Evolutionary conservation across 2,329 filamentous ascomycete genomes (phyloP).

Genomic region (Cladophialophora chaetospira): DNA sequence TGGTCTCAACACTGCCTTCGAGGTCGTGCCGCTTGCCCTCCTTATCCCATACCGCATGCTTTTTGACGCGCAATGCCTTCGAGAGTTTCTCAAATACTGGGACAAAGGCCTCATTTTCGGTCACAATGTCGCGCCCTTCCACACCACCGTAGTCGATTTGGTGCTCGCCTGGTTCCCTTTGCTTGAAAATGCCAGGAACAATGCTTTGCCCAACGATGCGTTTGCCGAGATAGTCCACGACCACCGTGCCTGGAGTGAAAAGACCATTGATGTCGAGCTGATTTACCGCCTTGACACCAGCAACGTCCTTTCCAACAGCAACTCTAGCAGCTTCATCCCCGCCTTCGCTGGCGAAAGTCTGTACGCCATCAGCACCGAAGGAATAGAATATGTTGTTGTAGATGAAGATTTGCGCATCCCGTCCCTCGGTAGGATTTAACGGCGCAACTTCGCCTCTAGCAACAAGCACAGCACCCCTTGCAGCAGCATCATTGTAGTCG

Average conservation of each 20-base stretch:
- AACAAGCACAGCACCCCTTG: conserved; percentile 86
- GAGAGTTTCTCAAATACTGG: conserved; percentile 87
- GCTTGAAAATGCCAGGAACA: conserved; percentile 98
- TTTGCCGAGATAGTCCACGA: conserved; percentile 96
- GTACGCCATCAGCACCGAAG: conserved; percentile 94
- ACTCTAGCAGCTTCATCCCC: conserved; percentile 95
- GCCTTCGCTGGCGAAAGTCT: conserved; percentile 93
- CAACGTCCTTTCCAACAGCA: conserved; percentile 93
- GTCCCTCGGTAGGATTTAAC: conserved; percentile 88
- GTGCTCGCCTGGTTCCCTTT: conserved; percentile 94
- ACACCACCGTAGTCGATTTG: conserved; percentile 99
- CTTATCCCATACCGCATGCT: conserved; percentile 97
- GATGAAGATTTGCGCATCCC: conserved; percentile 95
- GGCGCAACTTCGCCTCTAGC: conserved; percentile 90
- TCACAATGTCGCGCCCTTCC: conserved; percentile 93
- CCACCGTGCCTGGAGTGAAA: conserved; percentile 93
- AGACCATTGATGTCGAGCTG: conserved; percentile 93
- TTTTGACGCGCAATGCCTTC: conserved; percentile 86
- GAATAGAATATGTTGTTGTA: conserved; percentile 99
- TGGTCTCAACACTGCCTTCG: conserved; percentile 95
- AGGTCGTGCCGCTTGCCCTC: conserved; percentile 85
- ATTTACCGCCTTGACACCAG: conserved; percentile 92
- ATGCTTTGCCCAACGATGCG: conserved; percentile 97
- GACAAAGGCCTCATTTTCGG: conserved; percentile 83
- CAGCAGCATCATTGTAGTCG: conserved; percentile 95